Percentiles rank a stretch among this genome's conserved stretches.
These are phyloP conservation scores for Powellomyces hirtus DNA, from an alignment of 192 early-diverging fungal species.

Conservation along the genomic window DNA sequence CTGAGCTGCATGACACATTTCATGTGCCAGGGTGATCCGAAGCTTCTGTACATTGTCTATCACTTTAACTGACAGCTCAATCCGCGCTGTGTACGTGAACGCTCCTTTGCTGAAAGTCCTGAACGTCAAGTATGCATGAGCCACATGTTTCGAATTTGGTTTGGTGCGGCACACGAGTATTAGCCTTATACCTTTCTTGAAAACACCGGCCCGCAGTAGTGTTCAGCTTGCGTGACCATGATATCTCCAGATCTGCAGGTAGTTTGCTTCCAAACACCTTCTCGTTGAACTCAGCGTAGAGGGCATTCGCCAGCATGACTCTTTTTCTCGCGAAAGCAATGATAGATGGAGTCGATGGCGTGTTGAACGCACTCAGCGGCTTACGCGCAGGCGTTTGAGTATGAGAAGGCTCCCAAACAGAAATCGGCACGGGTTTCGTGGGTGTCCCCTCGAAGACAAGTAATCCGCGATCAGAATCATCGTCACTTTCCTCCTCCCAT, in stretches of 20 bases:
- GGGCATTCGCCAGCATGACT: conserved; percentile 2
- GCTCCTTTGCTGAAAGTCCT: no score
- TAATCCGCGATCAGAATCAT: conserved; percentile 6
- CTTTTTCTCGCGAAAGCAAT: conserved; percentile 14
- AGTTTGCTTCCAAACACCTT: conserved; percentile 22
- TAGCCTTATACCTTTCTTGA: not conserved
- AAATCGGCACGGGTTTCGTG: conserved; percentile 5
- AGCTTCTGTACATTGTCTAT: conserved; percentile 30
- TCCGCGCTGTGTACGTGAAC: conserved; percentile 26
- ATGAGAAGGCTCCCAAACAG: not conserved
- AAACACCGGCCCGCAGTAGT: conserved; percentile 33
- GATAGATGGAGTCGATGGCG: conserved; percentile 1
- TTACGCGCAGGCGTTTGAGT: not conserved
- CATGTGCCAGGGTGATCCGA: conserved; percentile 37
- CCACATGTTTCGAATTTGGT: no score
- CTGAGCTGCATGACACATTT: conserved; percentile 39
- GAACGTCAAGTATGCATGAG: no score
- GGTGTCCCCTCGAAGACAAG: conserved; percentile 23
- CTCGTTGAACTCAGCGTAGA: conserved; percentile 31
- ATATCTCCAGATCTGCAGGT: conserved; percentile 21
- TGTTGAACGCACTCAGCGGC: conserved; percentile 1
- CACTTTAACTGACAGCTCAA: conserved; percentile 43
- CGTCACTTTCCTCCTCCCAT: no score
- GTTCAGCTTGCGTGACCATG: conserved; percentile 22
- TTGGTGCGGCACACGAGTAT: no score